These are phyloP conservation scores for Chaetomiaceae sp. DNA, from an alignment of 2,329 filamentous ascomycete genomes.

Conservation along the genomic window DNA sequence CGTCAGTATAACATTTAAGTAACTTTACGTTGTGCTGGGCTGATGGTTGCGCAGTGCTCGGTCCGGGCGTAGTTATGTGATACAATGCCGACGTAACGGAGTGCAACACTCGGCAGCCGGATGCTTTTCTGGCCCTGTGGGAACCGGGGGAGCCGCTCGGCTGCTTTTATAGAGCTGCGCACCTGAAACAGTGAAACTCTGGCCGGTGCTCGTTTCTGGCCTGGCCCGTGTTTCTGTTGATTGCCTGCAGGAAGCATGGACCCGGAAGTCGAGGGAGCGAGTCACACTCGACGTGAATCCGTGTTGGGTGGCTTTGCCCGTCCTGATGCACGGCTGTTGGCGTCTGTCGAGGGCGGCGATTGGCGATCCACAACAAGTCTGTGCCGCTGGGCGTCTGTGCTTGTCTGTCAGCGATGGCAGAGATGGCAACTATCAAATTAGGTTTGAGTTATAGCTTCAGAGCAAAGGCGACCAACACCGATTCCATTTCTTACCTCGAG, in stretches of 20 bases:
- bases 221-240: neutral
- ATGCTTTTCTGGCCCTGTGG: no score
- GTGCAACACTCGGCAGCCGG: no score
- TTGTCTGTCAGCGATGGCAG: neutral
- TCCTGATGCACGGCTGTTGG: neutral
- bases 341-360: slow-evolving; percentile 8
- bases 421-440: neutral
- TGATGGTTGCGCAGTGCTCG: no score
- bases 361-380: slow-evolving; percentile 4
- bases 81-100: no score
- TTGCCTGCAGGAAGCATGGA: slow-evolving; percentile 1
- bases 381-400: neutral
- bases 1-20: no score
- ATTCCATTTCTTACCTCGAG: no score
- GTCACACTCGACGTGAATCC: neutral
- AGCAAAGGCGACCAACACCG: neutral
- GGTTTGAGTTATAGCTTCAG: slow-evolving; percentile 1
- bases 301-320: neutral
- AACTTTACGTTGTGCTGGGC: no score
- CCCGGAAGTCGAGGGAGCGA: no score
- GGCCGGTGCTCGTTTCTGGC: neutral
- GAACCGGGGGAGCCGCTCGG: no score
- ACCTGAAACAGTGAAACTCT: neutral
- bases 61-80: no score
- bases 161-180: neutral